Percentiles rank a stretch among this genome's conserved stretches.
phyloP scores from a whole-genome alignment of 179 eudicot species.

The Sideroxylon spinosum region DNA sequence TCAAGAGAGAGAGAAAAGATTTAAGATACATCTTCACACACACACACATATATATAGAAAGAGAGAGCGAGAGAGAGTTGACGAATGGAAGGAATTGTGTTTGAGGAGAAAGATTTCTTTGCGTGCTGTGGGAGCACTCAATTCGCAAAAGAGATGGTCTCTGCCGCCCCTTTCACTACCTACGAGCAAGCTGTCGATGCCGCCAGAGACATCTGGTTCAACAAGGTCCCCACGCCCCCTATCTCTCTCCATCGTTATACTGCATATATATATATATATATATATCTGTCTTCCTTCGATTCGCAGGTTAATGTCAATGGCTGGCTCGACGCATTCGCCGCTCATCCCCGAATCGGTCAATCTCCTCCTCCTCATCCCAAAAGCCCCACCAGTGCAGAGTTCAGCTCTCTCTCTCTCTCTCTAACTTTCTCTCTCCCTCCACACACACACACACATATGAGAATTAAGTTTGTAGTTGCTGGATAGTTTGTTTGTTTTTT shows the following conservation, averaged over 20 bases:
- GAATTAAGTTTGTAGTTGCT: no score
- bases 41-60: background rate
- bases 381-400: slow-evolving; percentile 20
- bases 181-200: slow-evolving; percentile 42
- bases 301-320: slow-evolving; percentile 81
- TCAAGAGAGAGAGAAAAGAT: background rate
- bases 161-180: slow-evolving; percentile 50
- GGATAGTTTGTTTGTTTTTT: no score
- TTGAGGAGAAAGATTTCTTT: slow-evolving; percentile 51
- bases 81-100: background rate
- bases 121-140: slow-evolving; percentile 76
- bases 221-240: slow-evolving; percentile 40
- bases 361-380: slow-evolving; percentile 34
- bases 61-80: background rate
- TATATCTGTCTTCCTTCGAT: slow-evolving; percentile 3
- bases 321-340: slow-evolving; percentile 89
- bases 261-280: background rate
- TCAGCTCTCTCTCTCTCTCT: slow-evolving; percentile 15
- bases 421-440: background rate
- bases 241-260: background rate
- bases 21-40: no score
- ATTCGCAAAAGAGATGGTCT: slow-evolving; percentile 65
- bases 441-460: no score
- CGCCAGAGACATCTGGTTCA: slow-evolving; percentile 84
- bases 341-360: slow-evolving; percentile 84